Conservation (phyloP, 805 yeast species). For the Yarrowia alimentaria region DNA sequence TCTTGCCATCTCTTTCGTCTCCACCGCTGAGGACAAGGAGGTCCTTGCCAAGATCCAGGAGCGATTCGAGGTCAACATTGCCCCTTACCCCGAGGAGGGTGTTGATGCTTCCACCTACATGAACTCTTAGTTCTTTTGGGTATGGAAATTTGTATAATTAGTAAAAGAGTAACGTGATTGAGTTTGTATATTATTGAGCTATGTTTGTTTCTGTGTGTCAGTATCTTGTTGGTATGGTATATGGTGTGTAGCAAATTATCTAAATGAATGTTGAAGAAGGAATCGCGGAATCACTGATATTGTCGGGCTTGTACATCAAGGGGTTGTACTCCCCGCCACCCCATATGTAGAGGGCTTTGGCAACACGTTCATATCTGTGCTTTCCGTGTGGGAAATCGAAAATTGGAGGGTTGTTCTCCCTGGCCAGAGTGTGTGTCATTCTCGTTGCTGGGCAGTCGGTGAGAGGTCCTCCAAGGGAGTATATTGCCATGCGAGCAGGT, state of each 20-base stretch:
- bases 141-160: slow-evolving; percentile 28
- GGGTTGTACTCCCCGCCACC: slow-evolving; percentile 14
- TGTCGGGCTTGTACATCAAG: slow-evolving; percentile 13
- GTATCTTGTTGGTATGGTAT: too few species aligned
- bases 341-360: slow-evolving; percentile 12
- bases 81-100: slow-evolving; percentile 96
- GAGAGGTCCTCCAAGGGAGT: not conserved
- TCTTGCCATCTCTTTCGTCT: slow-evolving; percentile 86
- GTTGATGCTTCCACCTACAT: slow-evolving; percentile 96
- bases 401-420: slow-evolving; percentile 8
- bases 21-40: slow-evolving; percentile 83
- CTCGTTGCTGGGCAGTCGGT: not conserved
- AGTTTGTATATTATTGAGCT: too few species aligned
- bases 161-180: too few species aligned
- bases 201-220: too few species aligned
- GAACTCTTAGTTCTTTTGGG: slow-evolving; percentile 56
- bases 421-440: not conserved
- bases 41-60: slow-evolving; percentile 91
- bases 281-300: too few species aligned
- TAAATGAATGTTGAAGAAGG: too few species aligned
- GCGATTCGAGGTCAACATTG: slow-evolving; percentile 92
- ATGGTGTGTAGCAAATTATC: too few species aligned
- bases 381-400: slow-evolving; percentile 8
- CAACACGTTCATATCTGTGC: slow-evolving; percentile 6
- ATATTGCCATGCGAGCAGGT: not conserved